A percentile compares a stretch with the other conserved stretches of the same genome.
phyloP scores from a whole-genome alignment of 2,329 filamentous ascomycete species.

The Neurospora sp. region DNA sequence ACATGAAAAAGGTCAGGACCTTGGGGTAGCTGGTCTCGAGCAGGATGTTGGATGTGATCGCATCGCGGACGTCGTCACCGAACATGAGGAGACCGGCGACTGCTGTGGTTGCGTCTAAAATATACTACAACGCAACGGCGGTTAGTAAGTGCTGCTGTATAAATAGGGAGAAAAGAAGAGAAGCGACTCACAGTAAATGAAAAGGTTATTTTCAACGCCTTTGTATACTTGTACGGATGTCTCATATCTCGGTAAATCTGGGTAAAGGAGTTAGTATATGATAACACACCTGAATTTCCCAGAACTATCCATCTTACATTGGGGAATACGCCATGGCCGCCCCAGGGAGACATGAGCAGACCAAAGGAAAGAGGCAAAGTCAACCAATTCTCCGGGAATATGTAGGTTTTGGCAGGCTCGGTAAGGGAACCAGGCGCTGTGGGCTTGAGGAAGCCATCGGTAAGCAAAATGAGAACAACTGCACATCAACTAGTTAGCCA shows the following conservation, averaged over 20 bases:
- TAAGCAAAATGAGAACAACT: constrained; percentile 77
- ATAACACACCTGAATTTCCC: too few relatives aligned
- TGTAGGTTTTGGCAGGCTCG: constrained; percentile 67
- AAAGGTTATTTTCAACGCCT: constrained; percentile 71
- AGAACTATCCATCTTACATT: constrained; percentile 42
- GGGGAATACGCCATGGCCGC: constrained; percentile 63
- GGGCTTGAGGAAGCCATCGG: constrained; percentile 80
- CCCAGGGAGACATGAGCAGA: constrained; percentile 69
- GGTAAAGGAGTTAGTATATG: constrained; percentile 5
- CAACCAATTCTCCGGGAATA: constrained; percentile 79
- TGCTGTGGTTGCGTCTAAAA: constrained; percentile 74
- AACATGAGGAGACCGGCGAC: constrained; percentile 89
- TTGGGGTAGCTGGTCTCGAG: constrained; percentile 63
- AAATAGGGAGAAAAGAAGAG: background rate
- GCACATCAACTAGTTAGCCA: constrained; percentile 5
- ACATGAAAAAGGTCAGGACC: constrained; percentile 66
- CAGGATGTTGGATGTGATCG: constrained; percentile 86
- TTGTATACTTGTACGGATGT: constrained; percentile 70
- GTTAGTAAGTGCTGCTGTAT: background rate
- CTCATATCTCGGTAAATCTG: constrained; percentile 55
- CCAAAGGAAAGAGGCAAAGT: constrained; percentile 83
- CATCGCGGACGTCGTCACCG: constrained; percentile 75
- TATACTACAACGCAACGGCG: constrained; percentile 39
- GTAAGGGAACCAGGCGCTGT: constrained; percentile 72
- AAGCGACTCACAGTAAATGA: constrained; percentile 59